Conservation (phyloP, 306 rosid species). For the Prunus fruticosa region DNA sequence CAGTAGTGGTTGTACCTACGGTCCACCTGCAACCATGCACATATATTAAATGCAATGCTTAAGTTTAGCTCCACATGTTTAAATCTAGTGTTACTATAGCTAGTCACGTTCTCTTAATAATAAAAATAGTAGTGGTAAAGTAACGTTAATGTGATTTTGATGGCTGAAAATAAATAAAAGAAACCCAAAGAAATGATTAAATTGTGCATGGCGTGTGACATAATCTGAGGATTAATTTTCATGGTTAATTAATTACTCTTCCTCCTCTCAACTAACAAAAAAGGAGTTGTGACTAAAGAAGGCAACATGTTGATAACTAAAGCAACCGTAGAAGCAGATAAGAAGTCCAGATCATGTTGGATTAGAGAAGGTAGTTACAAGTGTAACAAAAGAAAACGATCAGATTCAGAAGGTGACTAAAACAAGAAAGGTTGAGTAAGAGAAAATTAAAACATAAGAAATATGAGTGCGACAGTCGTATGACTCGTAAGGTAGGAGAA, state of each 20-base stretch:
- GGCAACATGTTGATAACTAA: constrained; percentile 14
- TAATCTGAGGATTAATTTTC: neutral
- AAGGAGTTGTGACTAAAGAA: constrained; percentile 1
- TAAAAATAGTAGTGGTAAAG: neutral
- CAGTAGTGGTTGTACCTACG: constrained; percentile 88
- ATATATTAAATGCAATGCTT: neutral
- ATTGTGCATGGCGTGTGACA: neutral
- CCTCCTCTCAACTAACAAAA: constrained; percentile 1
- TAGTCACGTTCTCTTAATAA: neutral
- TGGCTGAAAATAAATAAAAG: neutral
- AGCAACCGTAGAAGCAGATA: constrained; percentile 25
- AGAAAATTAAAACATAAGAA: constrained; percentile 10
- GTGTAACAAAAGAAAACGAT: constrained; percentile 3
- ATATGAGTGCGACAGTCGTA: neutral
- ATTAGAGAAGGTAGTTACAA: constrained; percentile 16
- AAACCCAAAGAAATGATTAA: neutral
- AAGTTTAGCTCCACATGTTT: no score
- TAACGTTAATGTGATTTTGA: neutral
- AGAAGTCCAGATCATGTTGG: constrained; percentile 23
- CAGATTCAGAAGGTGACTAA: constrained; percentile 8
- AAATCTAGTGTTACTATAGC: neutral
- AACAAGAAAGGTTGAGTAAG: constrained; percentile 21
- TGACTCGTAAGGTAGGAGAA: no score
- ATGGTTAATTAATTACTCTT: neutral
- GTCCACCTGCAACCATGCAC: constrained; percentile 63